Conservation (phyloP, 192 early-diverging fungal genomes). For the Phlyctochytrium bullatum region DNA sequence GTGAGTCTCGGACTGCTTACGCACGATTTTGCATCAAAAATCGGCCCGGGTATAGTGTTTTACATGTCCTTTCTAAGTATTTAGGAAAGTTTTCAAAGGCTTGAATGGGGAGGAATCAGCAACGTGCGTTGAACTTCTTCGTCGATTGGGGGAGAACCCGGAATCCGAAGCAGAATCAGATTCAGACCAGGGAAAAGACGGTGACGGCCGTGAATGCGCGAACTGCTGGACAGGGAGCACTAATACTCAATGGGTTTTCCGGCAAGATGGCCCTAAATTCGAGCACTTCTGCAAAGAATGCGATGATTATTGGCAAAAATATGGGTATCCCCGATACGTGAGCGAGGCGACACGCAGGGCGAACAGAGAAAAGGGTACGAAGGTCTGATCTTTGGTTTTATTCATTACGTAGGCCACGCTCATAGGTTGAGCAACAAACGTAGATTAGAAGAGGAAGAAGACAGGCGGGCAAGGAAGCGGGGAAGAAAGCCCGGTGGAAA, state of each 20-base stretch:
- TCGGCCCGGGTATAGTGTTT: slow-evolving; percentile 24
- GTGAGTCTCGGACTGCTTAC: slow-evolving; percentile 30
- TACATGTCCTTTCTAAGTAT: neutral
- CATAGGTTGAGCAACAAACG: slow-evolving; percentile 5
- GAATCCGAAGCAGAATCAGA: too few species aligned
- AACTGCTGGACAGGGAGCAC: too few species aligned
- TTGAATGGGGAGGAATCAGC: neutral
- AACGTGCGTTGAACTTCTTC: too few species aligned
- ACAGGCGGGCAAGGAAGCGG: slow-evolving; percentile 6
- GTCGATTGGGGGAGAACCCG: too few species aligned
- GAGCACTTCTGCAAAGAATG: slow-evolving; percentile 31
- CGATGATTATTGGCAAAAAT: slow-evolving; percentile 33
- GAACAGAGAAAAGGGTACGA: slow-evolving; percentile 28
- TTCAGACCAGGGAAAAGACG: slow-evolving; percentile 13
- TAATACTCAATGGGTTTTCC: slow-evolving; percentile 22
- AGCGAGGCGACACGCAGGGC: slow-evolving; percentile 23
- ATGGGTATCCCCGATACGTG: slow-evolving; percentile 19
- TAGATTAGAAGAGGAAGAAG: slow-evolving; percentile 11
- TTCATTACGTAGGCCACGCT: neutral
- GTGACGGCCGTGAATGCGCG: slow-evolving; percentile 30
- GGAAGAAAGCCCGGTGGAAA: slow-evolving; percentile 4
- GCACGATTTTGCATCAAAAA: slow-evolving; percentile 36
- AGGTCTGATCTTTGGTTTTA: slow-evolving; percentile 7
- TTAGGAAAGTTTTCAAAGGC: slow-evolving; percentile 7
- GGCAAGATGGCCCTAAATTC: slow-evolving; percentile 23